Evolutionary conservation across 176 grass and related monocot genomes (phyloP).

Genomic region (Saccharum spontaneum): DNA sequence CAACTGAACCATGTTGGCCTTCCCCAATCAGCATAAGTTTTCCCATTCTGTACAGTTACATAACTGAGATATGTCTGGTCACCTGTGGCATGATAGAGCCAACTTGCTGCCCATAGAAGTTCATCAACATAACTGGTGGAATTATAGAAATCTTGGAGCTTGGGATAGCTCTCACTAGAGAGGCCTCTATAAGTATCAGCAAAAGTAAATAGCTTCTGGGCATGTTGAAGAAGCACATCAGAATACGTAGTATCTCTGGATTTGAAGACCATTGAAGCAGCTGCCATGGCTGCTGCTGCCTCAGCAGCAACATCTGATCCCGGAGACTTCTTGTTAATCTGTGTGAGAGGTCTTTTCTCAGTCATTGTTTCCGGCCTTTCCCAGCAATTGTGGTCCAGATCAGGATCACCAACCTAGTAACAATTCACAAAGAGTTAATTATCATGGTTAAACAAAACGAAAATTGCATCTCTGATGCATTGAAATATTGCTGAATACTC

Average conservation of each 20-base stretch:
- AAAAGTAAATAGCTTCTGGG: slow-evolving; percentile 91
- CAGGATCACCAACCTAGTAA: slow-evolving; percentile 90
- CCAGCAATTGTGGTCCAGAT: slow-evolving; percentile 95
- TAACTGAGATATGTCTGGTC: slow-evolving; percentile 92
- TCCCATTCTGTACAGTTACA: slow-evolving; percentile 81
- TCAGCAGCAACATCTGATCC: slow-evolving; percentile 95
- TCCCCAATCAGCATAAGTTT: slow-evolving; percentile 84
- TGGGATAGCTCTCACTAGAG: slow-evolving; percentile 63
- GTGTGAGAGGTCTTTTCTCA: slow-evolving; percentile 78
- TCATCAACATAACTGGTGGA: slow-evolving; percentile 82
- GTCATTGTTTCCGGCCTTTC: slow-evolving; percentile 94
- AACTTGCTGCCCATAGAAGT: slow-evolving; percentile 92
- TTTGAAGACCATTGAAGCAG: slow-evolving; percentile 95
- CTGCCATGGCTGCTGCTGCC: slow-evolving; percentile 86
- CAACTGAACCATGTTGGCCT: slow-evolving; percentile 98
- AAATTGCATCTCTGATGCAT: not conserved
- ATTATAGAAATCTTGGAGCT: slow-evolving; percentile 85
- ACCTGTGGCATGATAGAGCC: slow-evolving; percentile 99
- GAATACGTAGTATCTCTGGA: slow-evolving; percentile 69
- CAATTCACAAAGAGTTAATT: not conserved
- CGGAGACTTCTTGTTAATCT: slow-evolving; percentile 74
- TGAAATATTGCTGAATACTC: slow-evolving; percentile 2
- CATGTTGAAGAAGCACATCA: slow-evolving; percentile 84
- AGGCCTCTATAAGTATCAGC: slow-evolving; percentile 76
- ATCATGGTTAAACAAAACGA: slow-evolving; percentile 10